Conservation (phyloP, 345 rosid genomes). For the Brassica napus region Da-Ae NC_063451.1:45819001-45819500, state of each 20-base stretch:
- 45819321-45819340: conserved; percentile 78
- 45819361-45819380: conserved; percentile 73
- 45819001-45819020: conserved; percentile 64
- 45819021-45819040: background rate
- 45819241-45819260: background rate
- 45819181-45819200: background rate
- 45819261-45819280: conserved; percentile 67
- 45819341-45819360: conserved; percentile 95
- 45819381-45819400: conserved; percentile 48
- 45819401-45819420: background rate
- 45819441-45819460: conserved; percentile 27
- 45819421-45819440: background rate
- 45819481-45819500: conserved; percentile 66
- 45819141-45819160: conserved; percentile 99
- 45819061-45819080: background rate
- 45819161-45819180: background rate
- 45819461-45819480: conserved; percentile 50
- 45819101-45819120: conserved; percentile 94
- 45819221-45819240: no score
- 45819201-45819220: background rate
- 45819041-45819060: conserved; percentile 15
- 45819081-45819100: conserved; percentile 78
- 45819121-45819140: conserved; percentile 95
- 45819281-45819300: conserved; percentile 92
- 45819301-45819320: conserved; percentile 92